Conservation (phyloP, 2,329 filamentous ascomycete genomes). For the Neobulgaria alba region DNA sequence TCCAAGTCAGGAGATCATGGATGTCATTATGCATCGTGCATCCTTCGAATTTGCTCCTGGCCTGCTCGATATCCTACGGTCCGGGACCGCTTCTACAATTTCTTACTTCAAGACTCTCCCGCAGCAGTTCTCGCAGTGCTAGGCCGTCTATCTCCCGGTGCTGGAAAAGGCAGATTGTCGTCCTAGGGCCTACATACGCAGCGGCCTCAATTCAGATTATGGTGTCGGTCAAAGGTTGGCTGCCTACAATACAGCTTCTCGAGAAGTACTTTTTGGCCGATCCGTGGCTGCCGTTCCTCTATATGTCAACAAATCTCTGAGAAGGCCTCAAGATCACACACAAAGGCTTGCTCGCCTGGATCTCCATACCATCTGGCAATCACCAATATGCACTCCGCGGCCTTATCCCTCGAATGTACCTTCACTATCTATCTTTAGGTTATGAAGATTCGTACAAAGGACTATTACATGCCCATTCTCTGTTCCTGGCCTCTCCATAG, state of each 20-base stretch:
- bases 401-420: conserved; percentile 3
- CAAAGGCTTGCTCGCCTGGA: conserved; percentile 8
- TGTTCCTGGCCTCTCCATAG: conserved; percentile 5
- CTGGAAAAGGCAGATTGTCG: conserved; percentile 5
- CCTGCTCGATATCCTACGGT: conserved; percentile 7
- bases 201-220: conserved; percentile 19
- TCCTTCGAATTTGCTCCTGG: conserved; percentile 3
- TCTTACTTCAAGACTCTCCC: conserved; percentile 7
- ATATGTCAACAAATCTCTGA: background rate
- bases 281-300: background rate
- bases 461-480: conserved; percentile 7
- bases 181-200: conserved; percentile 6
- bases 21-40: background rate
- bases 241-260: conserved; percentile 2
- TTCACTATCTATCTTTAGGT: conserved; percentile 5
- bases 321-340: conserved; percentile 5
- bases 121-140: conserved; percentile 2
- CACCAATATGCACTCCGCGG: conserved; percentile 1
- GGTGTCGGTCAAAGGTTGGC: background rate
- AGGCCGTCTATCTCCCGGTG: conserved; percentile 7
- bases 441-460: conserved; percentile 5
- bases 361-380: background rate
- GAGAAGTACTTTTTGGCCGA: conserved; percentile 9
- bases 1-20: conserved; percentile 2
- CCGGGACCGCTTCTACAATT: conserved; percentile 6